These are phyloP conservation scores for Russula foetens DNA, from an alignment of 768 basidiomycete species.

Conservation along the genomic window DNA sequence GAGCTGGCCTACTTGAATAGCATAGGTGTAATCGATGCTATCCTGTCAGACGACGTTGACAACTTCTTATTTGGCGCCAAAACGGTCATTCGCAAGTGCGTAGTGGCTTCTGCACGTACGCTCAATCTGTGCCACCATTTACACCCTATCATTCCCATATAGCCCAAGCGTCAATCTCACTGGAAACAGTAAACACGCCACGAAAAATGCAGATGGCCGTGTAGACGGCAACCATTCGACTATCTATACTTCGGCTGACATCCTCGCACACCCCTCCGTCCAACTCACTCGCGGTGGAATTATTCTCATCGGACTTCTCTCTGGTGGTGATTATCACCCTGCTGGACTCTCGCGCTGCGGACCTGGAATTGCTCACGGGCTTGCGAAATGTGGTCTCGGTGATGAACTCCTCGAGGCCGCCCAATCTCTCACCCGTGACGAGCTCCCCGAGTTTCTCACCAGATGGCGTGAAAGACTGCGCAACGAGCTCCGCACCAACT, in stretches of 20 bases:
- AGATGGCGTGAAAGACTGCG: constrained; percentile 56
- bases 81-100: constrained; percentile 78
- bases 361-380: constrained; percentile 58
- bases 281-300: constrained; percentile 56
- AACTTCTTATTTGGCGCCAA: constrained; percentile 84
- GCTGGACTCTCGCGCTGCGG: constrained; percentile 65
- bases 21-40: constrained; percentile 76
- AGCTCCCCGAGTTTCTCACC: constrained; percentile 45
- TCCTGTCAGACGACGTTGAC: constrained; percentile 91
- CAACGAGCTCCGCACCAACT: constrained; percentile 62
- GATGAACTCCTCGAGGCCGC: constrained; percentile 59
- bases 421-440: constrained; percentile 32
- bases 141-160: not conserved
- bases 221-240: constrained; percentile 65
- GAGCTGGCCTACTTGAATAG: constrained; percentile 83
- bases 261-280: constrained; percentile 39
- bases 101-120: not conserved
- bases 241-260: constrained; percentile 31
- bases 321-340: constrained; percentile 86
- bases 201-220: constrained; percentile 56
- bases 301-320: constrained; percentile 75
- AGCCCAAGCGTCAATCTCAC: constrained; percentile 67
- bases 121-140: not conserved
- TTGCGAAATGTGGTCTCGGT: constrained; percentile 78
- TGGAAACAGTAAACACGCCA: constrained; percentile 58